These are phyloP conservation scores for Leishmania braziliensis DNA, from an alignment of 208 protist genomes.

Conservation along the genomic window DNA sequence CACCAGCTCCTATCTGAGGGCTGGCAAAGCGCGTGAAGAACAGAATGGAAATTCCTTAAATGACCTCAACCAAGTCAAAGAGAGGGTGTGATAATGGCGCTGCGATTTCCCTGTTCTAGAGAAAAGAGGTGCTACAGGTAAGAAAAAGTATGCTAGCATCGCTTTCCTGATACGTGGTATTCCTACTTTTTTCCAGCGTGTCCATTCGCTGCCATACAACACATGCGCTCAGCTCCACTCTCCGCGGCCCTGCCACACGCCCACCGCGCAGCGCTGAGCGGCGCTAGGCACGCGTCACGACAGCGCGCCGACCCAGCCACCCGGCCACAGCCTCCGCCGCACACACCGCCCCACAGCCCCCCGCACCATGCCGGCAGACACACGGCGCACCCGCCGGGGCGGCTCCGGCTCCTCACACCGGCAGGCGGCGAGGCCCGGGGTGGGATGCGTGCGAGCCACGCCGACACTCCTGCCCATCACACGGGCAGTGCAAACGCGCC, in stretches of 20 bases:
- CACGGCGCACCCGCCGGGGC: no score
- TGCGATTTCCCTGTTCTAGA: background rate
- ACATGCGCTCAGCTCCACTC: background rate
- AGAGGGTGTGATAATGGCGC: background rate
- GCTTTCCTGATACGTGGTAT: background rate
- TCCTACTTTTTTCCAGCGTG: background rate
- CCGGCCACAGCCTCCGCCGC: background rate
- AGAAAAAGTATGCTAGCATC: background rate
- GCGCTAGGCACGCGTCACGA: background rate
- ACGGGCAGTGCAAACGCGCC: background rate
- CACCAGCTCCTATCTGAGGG: background rate
- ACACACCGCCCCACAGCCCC: no score
- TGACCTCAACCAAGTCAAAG: background rate
- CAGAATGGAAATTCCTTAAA: background rate
- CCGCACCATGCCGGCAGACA: no score
- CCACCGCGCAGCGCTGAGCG: background rate
- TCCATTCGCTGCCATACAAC: background rate
- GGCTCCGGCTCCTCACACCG: background rate
- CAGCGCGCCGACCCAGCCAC: background rate
- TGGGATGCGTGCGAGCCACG: background rate
- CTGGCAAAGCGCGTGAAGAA: constrained; percentile 5
- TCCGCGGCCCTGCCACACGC: background rate
- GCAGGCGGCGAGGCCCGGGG: background rate
- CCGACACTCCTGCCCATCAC: background rate
- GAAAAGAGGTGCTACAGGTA: constrained; percentile 28